phyloP scores from a whole-genome alignment of 73 alveolate genomes.

The Loxodes magnus region DNA sequence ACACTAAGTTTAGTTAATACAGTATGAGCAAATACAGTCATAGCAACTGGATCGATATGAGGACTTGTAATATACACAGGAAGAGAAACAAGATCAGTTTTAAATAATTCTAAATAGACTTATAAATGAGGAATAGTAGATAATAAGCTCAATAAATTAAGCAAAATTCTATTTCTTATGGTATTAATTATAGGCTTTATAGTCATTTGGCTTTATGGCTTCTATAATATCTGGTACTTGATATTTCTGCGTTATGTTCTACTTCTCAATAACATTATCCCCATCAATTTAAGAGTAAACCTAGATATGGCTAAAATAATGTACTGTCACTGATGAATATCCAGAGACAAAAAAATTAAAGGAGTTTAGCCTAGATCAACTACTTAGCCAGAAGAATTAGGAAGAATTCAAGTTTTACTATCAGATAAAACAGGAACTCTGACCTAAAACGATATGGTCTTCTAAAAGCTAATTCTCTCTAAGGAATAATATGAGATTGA shows the following conservation, averaged over 20 bases:
- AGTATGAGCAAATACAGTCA: conserved; percentile 77
- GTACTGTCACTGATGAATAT: conserved; percentile 46
- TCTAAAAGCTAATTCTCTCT: conserved; percentile 23
- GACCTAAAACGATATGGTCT: conserved; percentile 79
- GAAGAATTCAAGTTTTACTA: conserved; percentile 72
- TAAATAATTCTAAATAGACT: conserved; percentile 47
- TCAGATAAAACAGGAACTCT: conserved; percentile 89
- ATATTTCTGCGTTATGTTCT: conserved; percentile 39
- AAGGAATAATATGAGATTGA: neutral
- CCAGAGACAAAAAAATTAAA: conserved; percentile 55
- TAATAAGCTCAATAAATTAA: conserved; percentile 49
- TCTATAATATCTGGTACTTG: conserved; percentile 46
- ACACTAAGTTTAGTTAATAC: conserved; percentile 63
- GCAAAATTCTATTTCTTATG: conserved; percentile 53
- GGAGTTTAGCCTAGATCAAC: conserved; percentile 85
- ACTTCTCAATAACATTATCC: conserved; percentile 66
- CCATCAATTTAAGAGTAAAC: conserved; percentile 70
- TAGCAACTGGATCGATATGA: conserved; percentile 64
- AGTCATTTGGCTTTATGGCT: conserved; percentile 48
- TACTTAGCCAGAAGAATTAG: conserved; percentile 83
- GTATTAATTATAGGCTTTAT: conserved; percentile 37
- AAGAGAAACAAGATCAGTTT: conserved; percentile 67
- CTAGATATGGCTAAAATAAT: conserved; percentile 69
- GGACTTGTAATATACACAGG: conserved; percentile 87
- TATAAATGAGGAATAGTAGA: conserved; percentile 62